Conservation (phyloP, 257 asterid species). For the Forsythia suspensa region DNA sequence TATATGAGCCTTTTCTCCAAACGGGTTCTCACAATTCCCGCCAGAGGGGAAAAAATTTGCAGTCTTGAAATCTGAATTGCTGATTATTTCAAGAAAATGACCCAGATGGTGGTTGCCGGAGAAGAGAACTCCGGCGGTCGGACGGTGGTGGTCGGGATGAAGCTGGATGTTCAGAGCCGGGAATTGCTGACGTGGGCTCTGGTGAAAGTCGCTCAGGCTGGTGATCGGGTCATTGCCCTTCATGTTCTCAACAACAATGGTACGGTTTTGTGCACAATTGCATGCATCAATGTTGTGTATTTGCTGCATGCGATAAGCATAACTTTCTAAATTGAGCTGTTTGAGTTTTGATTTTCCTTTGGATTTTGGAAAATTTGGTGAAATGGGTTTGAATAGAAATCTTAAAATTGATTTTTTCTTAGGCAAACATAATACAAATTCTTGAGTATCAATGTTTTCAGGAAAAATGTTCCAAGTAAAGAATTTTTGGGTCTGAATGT, state of each 20-base stretch:
- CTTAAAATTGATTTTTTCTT: not conserved
- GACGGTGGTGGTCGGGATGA: conserved; percentile 85
- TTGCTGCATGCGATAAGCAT: not conserved
- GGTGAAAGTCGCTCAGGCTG: conserved; percentile 87
- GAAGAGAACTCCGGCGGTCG: conserved; percentile 45
- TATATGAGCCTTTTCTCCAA: not conserved
- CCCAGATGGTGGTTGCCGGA: conserved; percentile 42
- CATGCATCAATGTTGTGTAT: not conserved
- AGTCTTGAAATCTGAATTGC: not conserved
- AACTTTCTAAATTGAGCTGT: not conserved
- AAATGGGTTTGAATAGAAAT: not conserved
- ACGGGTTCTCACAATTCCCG: conserved; percentile 9
- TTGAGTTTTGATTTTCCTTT: not conserved
- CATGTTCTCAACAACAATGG: conserved; percentile 82
- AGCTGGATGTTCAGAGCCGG: conserved; percentile 68
- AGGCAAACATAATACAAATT: not conserved
- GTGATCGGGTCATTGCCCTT: conserved; percentile 90
- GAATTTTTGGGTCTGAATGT: not conserved
- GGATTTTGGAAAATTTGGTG: not conserved
- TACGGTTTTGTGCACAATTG: not conserved
- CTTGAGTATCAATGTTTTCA: not conserved
- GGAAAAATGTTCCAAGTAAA: not conserved
- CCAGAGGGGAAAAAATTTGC: not conserved
- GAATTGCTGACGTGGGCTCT: conserved; percentile 97
- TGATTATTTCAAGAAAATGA: conserved; percentile 13